Base-by-base conservation (phyloP, 306 rosid genomes). In the Rosa multiflora region DNA sequence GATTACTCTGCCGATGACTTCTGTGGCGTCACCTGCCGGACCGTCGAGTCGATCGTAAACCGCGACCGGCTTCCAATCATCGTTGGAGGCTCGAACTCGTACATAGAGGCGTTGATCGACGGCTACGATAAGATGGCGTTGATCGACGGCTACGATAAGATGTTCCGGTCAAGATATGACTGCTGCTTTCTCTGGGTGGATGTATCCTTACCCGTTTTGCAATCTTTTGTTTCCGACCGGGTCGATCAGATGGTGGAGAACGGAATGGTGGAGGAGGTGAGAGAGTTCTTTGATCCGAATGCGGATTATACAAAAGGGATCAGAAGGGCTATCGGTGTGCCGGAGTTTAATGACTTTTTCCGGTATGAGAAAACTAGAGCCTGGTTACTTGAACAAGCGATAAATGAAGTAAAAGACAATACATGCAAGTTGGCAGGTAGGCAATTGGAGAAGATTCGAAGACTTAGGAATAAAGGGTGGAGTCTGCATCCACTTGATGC, bases 51-150 rank as follows among this genome's bases (percentile, higher is more conserved):
- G 0, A 89, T 95, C 74, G 52, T 79, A 3, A 6, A 56, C 1
- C 81, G 74, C 0, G 77, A 78, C 1, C 72, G 83, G 5, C 91
- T 89, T 58, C 99, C 99, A 0, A 86, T 95, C 83, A 87, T 95
- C 21, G 99, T 87, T 0, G 99, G 99, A 2, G 99, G 99, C 3
- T 95, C 99, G 5, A 95, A 95, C 52, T 93, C 98, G 0, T 93
- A 85, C 74, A 79, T 95, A 0, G 97, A 93, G 53, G 88, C 90
- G 43, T 74, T 95, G n/a, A 59, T 93, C 1, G 98, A 94, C 59
- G 86, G 82, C 53, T 78, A 84, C 0, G 88, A 87, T 20, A 83
- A 83, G 56, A 84, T 84, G 1, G 88, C 90, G 43, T 74, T 95
- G n/a, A 59, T 93, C 1, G 98, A 94, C 59, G 86, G 82, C 53